A percentile compares a stretch with the other conserved stretches of the same genome.
These are phyloP conservation scores for Agaricus bisporus DNA, from an alignment of 768 basidiomycete species.

Conservation along the genomic window DNA sequence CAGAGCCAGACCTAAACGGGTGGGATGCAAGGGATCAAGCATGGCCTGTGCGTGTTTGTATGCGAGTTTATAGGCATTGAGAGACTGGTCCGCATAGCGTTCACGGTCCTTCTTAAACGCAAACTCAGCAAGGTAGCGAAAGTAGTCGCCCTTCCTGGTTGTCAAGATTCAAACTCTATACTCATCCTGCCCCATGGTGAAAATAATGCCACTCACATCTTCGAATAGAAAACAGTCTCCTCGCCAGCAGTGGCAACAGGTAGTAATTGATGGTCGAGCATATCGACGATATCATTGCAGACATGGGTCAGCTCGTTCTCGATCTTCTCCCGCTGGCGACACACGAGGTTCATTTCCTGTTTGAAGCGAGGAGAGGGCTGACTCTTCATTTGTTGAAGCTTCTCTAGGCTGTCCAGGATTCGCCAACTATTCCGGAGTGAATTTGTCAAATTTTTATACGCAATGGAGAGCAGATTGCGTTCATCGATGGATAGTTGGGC, in stretches of 20 bases:
- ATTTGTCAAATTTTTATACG: constrained; percentile 88
- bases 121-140: constrained; percentile 86
- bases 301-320: constrained; percentile 70
- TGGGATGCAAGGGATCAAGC: constrained; percentile 77
- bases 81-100: constrained; percentile 64
- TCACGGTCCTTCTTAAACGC: constrained; percentile 66
- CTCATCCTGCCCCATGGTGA: neutral
- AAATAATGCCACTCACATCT: constrained; percentile 52
- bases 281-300: constrained; percentile 72
- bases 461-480: constrained; percentile 82
- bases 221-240: constrained; percentile 85
- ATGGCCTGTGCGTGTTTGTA: constrained; percentile 76
- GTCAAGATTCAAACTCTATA: neutral
- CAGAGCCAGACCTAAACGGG: constrained; percentile 79
- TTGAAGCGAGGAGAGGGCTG: constrained; percentile 33
- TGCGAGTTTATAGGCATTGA: constrained; percentile 81
- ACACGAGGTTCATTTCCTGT: constrained; percentile 61
- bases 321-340: constrained; percentile 66
- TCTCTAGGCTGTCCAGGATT: constrained; percentile 70
- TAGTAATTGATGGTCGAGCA: constrained; percentile 49
- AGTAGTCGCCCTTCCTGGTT: constrained; percentile 65
- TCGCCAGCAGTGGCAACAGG: constrained; percentile 63
- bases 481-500: constrained; percentile 75
- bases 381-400: constrained; percentile 42
- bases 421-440: constrained; percentile 82